Percentiles rank a stretch among this genome's conserved stretches.
These are phyloP conservation scores for Sistotremastrum suecicum DNA, from an alignment of 768 basidiomycete genomes.

Conservation along the genomic window DNA sequence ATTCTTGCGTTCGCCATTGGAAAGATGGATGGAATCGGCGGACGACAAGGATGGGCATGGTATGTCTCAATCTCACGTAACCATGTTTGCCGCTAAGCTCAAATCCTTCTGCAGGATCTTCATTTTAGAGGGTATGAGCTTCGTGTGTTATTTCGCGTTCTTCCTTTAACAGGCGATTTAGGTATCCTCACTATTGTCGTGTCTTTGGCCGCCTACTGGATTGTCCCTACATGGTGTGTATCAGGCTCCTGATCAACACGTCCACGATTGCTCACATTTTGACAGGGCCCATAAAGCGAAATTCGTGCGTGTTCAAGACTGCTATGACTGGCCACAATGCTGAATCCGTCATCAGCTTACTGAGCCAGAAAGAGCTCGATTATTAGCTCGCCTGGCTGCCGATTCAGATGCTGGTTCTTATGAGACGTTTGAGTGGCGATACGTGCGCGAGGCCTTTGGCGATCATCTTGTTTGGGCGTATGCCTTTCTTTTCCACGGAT, in stretches of 20 bases:
- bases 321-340: not conserved
- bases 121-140: conserved; percentile 28
- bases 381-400: conserved; percentile 32
- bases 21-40: conserved; percentile 48
- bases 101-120: conserved; percentile 30
- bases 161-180: conserved; percentile 3
- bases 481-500: conserved; percentile 46
- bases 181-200: conserved; percentile 33
- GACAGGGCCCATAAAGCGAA: conserved; percentile 28
- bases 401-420: conserved; percentile 41
- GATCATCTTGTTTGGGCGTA: conserved; percentile 51
- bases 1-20: conserved; percentile 45
- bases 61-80: conserved; percentile 6
- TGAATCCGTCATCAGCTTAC: conserved; percentile 26
- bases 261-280: too few relatives aligned
- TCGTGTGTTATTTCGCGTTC: not conserved
- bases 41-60: conserved; percentile 49
- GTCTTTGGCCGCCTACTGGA: conserved; percentile 33
- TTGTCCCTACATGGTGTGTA: conserved; percentile 40
- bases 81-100: not conserved
- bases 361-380: conserved; percentile 32
- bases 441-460: conserved; percentile 38
- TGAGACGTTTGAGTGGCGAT: conserved; percentile 44
- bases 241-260: too few relatives aligned
- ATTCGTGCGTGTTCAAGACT: conserved; percentile 26